A percentile compares a stretch with the other conserved stretches of the same genome.
These are phyloP conservation scores for Trichoderma gamsii DNA, from an alignment of 495 filamentous ascomycete species.

Conservation along the genomic window DNA sequence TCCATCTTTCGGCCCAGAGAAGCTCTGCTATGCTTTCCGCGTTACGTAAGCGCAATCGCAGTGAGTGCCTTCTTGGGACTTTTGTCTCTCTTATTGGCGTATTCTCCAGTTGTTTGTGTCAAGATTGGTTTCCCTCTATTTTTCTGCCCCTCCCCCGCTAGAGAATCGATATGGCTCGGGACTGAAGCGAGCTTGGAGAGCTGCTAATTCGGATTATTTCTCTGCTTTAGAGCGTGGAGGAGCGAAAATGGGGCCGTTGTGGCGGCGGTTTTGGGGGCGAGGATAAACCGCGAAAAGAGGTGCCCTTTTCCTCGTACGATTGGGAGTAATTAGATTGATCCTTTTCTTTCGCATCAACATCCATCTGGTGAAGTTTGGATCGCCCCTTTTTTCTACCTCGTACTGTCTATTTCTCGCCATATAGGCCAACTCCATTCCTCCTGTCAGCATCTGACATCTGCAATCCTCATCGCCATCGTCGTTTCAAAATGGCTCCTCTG, in stretches of 20 bases:
- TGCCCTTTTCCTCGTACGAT: not conserved
- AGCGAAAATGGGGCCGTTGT: constrained; percentile 6
- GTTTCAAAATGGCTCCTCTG: constrained; percentile 34
- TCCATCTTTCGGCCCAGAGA: not conserved
- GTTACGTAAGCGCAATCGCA: constrained; percentile 9
- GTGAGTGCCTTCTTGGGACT: not conserved
- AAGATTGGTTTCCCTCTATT: not conserved
- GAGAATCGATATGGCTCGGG: not conserved
- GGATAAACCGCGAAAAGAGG: not conserved
- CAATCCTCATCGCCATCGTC: constrained; percentile 2
- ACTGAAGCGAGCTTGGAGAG: not conserved
- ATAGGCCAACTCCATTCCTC: not conserved
- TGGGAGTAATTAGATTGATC: not conserved
- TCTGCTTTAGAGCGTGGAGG: not conserved
- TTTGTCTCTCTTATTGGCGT: not conserved
- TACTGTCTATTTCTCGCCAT: not conserved
- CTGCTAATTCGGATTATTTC: too few relatives aligned
- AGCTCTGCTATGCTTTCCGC: not conserved
- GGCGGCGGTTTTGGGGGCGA: constrained; percentile 2
- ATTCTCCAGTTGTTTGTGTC: not conserved
- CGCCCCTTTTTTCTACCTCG: not conserved
- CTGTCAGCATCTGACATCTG: constrained; percentile 4
- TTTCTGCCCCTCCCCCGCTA: not conserved
- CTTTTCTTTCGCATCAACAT: not conserved
- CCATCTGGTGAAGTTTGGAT: not conserved